These are phyloP conservation scores for Adansonia rubrostipa DNA, from an alignment of 441 rosid species.

Conservation along the genomic window DNA sequence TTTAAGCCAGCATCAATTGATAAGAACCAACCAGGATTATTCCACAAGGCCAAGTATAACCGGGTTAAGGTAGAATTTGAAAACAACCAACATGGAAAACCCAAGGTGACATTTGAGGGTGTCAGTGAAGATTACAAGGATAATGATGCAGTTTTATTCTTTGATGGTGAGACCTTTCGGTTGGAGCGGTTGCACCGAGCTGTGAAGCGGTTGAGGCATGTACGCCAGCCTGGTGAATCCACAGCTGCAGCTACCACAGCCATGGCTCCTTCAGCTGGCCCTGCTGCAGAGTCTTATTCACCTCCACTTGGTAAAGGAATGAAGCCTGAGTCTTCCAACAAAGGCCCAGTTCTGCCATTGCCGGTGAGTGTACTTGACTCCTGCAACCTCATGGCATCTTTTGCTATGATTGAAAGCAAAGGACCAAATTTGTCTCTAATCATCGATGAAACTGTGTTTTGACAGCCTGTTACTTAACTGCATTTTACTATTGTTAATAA, in stretches of 20 bases:
- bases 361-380: conserved; percentile 32
- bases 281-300: conserved; percentile 37
- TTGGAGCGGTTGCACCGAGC: conserved; percentile 55
- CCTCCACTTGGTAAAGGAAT: conserved; percentile 33
- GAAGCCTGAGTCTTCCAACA: conserved; percentile 37
- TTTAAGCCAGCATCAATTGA: conserved; percentile 66
- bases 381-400: neutral
- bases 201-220: conserved; percentile 55
- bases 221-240: conserved; percentile 46
- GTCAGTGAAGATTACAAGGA: conserved; percentile 55
- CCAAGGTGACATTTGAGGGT: conserved; percentile 57
- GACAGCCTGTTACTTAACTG: neutral
- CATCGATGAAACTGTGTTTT: neutral
- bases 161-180: conserved; percentile 54
- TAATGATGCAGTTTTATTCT: conserved; percentile 54
- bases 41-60: conserved; percentile 52
- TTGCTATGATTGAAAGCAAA: neutral
- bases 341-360: conserved; percentile 32
- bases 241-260: conserved; percentile 29
- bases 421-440: neutral
- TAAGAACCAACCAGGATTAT: conserved; percentile 48
- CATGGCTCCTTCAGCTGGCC: conserved; percentile 29
- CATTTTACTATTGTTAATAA: too few relatives aligned
- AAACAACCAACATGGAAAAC: conserved; percentile 57
- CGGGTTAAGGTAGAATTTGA: conserved; percentile 54